These are phyloP conservation scores for Coemansia sp. DNA, from an alignment of 192 early-diverging fungal species.

Conservation along the genomic window DNA sequence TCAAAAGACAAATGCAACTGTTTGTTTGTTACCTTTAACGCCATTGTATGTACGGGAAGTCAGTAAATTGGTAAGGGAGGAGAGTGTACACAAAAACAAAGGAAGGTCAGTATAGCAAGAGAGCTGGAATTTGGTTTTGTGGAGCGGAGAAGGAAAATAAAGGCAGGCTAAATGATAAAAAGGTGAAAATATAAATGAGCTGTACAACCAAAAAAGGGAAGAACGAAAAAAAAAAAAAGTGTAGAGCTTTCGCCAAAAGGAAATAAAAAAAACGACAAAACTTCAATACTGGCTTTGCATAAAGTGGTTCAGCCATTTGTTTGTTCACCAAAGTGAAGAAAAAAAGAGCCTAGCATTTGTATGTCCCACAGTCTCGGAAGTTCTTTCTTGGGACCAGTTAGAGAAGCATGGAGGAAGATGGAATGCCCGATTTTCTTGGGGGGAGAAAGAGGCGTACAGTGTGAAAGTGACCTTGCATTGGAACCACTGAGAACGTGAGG, in stretches of 20 bases:
- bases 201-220: constrained; percentile 15
- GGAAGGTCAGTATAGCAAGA: constrained; percentile 7
- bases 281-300: neutral
- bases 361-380: too few species aligned
- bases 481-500: too few species aligned
- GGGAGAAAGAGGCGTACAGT: too few species aligned
- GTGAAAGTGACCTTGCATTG: too few species aligned
- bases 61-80: constrained; percentile 2
- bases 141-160: constrained; percentile 14
- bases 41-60: constrained; percentile 19
- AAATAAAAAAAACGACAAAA: neutral
- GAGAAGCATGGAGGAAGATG: too few species aligned
- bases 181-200: constrained; percentile 15
- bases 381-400: too few species aligned
- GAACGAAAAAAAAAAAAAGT: constrained; percentile 13
- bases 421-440: too few species aligned
- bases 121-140: constrained; percentile 6
- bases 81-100: neutral
- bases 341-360: too few species aligned
- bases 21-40: constrained; percentile 25
- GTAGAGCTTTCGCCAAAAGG: neutral
- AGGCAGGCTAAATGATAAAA: constrained; percentile 8
- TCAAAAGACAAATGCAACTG: neutral
- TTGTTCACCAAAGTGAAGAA: too few species aligned
- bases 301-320: neutral